A percentile compares a stretch with the other conserved stretches of the same genome.
phyloP scores from a whole-genome alignment of 2,329 filamentous ascomycete genomes.

The Bipolaris sorokiniana region DNA sequence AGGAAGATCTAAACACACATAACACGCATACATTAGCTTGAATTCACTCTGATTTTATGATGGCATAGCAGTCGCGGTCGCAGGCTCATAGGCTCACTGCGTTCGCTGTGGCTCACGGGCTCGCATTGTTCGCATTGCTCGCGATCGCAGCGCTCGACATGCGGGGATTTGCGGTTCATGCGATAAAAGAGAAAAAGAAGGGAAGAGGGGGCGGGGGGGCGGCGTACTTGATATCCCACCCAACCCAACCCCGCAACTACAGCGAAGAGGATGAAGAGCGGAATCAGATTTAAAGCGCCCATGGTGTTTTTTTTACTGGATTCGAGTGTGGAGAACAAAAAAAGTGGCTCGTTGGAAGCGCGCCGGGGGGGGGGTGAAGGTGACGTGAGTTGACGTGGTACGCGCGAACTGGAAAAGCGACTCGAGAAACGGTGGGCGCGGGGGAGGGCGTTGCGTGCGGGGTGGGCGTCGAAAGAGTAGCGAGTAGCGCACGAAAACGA shows the following conservation, averaged over 20 bases:
- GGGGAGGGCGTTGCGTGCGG: not conserved
- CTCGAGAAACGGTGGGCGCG: not conserved
- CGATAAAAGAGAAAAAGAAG: no score
- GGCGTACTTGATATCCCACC: conserved; percentile 68
- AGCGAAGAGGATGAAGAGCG: conserved; percentile 68
- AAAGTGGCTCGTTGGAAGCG: no score
- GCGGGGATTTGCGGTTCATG: not conserved
- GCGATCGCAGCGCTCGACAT: no score
- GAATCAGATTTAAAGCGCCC: conserved; percentile 62
- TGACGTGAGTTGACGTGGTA: no score
- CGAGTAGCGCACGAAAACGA: not conserved
- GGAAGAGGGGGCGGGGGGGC: no score
- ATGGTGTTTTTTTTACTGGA: conserved; percentile 25
- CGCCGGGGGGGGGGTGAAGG: no score
- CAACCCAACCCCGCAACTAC: conserved; percentile 65
- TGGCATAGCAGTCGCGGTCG: no score
- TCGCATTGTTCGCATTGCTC: no score
- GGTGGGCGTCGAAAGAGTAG: not conserved
- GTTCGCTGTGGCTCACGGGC: no score
- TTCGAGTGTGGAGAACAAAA: conserved; percentile 2
- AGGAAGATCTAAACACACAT: conserved; percentile 65
- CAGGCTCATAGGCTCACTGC: no score
- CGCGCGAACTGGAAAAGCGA: not conserved
- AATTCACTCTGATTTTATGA: no score
- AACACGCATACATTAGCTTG: no score